Percentiles rank a stretch among this genome's conserved stretches.
Evolutionary conservation across 1,284 basidiomycete species (phyloP).

Genomic region (Mycosarcoma maydis): DNA sequence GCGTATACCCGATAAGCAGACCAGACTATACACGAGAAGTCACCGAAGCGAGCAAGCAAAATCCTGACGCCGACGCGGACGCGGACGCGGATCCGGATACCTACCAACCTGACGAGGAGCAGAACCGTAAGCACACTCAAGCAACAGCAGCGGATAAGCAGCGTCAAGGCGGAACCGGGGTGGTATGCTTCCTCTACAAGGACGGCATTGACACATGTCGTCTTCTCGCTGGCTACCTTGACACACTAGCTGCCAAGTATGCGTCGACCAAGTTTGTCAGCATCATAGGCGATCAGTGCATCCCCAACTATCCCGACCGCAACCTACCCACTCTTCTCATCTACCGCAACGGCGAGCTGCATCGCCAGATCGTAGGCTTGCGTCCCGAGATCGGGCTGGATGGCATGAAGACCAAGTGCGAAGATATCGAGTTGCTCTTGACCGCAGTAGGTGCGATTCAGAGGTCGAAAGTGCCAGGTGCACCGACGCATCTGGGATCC

Average conservation of each 20-base stretch:
- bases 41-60: constrained; percentile 84
- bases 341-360: constrained; percentile 88
- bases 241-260: constrained; percentile 79
- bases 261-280: constrained; percentile 94
- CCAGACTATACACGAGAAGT: constrained; percentile 95
- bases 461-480: constrained; percentile 42
- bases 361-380: constrained; percentile 82
- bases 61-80: constrained; percentile 68
- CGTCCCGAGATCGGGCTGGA: constrained; percentile 73
- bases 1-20: constrained; percentile 84
- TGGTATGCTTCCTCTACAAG: constrained; percentile 88
- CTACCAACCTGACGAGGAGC: constrained; percentile 72
- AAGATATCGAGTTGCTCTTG: constrained; percentile 69
- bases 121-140: constrained; percentile 23
- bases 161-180: constrained; percentile 75
- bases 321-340: constrained; percentile 91
- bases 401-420: constrained; percentile 80
- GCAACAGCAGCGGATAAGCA: constrained; percentile 41
- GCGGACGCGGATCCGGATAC: constrained; percentile 10
- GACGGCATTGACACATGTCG: constrained; percentile 75
- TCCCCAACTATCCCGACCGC: constrained; percentile 90
- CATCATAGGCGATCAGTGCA: constrained; percentile 92
- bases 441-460: constrained; percentile 62
- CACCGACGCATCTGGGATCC: constrained; percentile 19
- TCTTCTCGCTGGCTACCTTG: constrained; percentile 78